Base-by-base conservation (phyloP, 129 eudicot species). In the Centrapalus pauciflorus region DNA sequence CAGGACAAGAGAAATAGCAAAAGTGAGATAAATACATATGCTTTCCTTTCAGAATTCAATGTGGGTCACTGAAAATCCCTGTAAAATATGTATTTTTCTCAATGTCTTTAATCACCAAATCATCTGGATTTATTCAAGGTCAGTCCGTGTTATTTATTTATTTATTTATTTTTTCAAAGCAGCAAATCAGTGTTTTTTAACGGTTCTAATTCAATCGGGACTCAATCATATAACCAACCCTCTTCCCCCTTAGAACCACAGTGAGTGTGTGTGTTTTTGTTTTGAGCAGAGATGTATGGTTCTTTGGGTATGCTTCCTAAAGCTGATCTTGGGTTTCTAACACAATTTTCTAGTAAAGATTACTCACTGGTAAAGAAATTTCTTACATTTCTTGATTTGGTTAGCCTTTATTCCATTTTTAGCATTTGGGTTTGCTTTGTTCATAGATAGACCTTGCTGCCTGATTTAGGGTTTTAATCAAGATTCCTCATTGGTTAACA, bases 31-130 rank as follows among this genome's bases (percentile, higher is more conserved):
- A 27, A 64, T 46, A 70, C 79, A 73, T 68, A 79, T 79, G 76
- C 83, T 55, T 79, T 73, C 21, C 72, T 68, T 73, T 54, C 21
- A 59, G 30, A 79, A 26, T 66, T 63, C 70, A 20, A 29, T 54
- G 75, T 67, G 70, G 71, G 79, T 73, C 79, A 61, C 52, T 64
- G 20, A n/a, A 71, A 46, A 67, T 67, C 76, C 52, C 68, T 74
- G 62, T 74, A 57, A 72, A 52, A 67, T 73, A 67, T 73, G 78
- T 55, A 60, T 73, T 73, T 58, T 79, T 49, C 67, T 70, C 2
- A 26, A 21, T 64, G 77, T 64, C 43, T 70, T 38, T 77, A 49
- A 71, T 40, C 35, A 70, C 30, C 67, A 76, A 76, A 68, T 69
- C 79, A 41, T 55, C 50, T 70, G 81, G 73, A 60, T 34, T 60